phyloP scores from a whole-genome alignment of 139 green algal species.

The Chlamydomonas schloesseri region DNA sequence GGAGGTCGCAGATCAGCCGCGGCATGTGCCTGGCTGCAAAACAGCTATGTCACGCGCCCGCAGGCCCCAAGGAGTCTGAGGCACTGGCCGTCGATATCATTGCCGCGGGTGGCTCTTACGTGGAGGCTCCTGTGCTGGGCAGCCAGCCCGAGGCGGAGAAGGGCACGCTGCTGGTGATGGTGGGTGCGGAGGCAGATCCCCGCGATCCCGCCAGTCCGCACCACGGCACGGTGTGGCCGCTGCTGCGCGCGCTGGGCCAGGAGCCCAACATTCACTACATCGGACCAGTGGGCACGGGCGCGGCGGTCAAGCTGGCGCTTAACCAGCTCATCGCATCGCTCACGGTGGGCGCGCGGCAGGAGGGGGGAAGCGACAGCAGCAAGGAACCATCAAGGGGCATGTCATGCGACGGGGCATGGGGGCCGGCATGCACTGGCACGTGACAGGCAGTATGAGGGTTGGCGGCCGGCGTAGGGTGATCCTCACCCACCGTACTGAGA shows the following conservation, averaged over 20 bases:
- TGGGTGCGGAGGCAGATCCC: slow-evolving; percentile 28
- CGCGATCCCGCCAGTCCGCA: not conserved
- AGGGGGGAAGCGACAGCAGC: too few species aligned
- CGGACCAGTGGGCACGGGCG: slow-evolving; percentile 32
- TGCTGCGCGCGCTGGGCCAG: slow-evolving; percentile 19
- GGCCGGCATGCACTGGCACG: too few species aligned
- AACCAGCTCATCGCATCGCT: slow-evolving; percentile 42
- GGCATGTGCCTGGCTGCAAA: too few species aligned
- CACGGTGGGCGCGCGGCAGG: not conserved
- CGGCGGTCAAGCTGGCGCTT: slow-evolving; percentile 35
- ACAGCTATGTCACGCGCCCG: too few species aligned
- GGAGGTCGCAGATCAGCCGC: too few species aligned
- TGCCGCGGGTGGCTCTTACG: slow-evolving; percentile 20
- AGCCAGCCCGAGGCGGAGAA: slow-evolving; percentile 45
- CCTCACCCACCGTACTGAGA: too few species aligned
- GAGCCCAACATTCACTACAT: slow-evolving; percentile 46
- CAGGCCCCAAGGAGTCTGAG: slow-evolving; percentile 35
- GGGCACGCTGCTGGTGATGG: slow-evolving; percentile 43
- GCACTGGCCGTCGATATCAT: not conserved
- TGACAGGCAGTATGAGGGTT: too few species aligned
- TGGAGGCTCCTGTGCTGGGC: slow-evolving; percentile 45
- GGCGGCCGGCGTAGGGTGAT: too few species aligned
- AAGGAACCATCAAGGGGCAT: too few species aligned
- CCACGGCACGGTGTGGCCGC: slow-evolving; percentile 22
- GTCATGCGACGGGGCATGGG: too few species aligned